A percentile compares a stretch with the other conserved stretches of the same genome.
Evolutionary conservation across 2,329 filamentous ascomycete genomes (phyloP).

Genomic region (Moelleriella libera): DNA sequence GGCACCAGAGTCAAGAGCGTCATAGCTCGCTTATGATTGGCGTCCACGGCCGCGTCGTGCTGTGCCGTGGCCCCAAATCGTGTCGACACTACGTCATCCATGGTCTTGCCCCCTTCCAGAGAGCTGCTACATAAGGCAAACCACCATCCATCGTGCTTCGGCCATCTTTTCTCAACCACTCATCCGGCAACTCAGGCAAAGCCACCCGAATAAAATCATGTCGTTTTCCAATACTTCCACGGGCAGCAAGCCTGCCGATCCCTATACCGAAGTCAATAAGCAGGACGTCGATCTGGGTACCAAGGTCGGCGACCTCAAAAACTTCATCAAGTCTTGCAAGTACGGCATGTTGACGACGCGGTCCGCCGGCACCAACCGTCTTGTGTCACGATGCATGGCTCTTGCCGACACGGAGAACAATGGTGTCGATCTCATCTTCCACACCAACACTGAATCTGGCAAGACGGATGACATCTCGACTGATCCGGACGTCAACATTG

Average conservation of each 20-base stretch:
- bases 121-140: too few relatives aligned
- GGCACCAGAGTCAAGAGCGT: background rate
- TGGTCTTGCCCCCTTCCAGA: too few relatives aligned
- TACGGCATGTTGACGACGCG: slow-evolving; percentile 84
- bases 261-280: slow-evolving; percentile 66
- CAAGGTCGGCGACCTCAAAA: slow-evolving; percentile 60
- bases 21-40: background rate
- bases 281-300: slow-evolving; percentile 49
- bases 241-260: slow-evolving; percentile 52
- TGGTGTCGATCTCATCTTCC: slow-evolving; percentile 74
- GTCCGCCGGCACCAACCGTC: slow-evolving; percentile 45
- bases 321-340: slow-evolving; percentile 60
- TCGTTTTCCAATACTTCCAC: slow-evolving; percentile 40
- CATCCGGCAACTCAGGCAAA: too few relatives aligned
- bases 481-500: slow-evolving; percentile 65
- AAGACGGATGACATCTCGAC: slow-evolving; percentile 69
- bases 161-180: background rate
- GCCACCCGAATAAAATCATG: slow-evolving; percentile 13
- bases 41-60: background rate
- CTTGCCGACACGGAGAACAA: slow-evolving; percentile 67
- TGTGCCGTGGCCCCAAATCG: background rate
- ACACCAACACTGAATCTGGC: slow-evolving; percentile 80
- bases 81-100: too few relatives aligned
- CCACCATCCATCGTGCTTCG: background rate
- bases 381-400: slow-evolving; percentile 79